These are phyloP conservation scores for Rhizopogon salebrosus DNA, from an alignment of 768 basidiomycete species.

Conservation along the genomic window DNA sequence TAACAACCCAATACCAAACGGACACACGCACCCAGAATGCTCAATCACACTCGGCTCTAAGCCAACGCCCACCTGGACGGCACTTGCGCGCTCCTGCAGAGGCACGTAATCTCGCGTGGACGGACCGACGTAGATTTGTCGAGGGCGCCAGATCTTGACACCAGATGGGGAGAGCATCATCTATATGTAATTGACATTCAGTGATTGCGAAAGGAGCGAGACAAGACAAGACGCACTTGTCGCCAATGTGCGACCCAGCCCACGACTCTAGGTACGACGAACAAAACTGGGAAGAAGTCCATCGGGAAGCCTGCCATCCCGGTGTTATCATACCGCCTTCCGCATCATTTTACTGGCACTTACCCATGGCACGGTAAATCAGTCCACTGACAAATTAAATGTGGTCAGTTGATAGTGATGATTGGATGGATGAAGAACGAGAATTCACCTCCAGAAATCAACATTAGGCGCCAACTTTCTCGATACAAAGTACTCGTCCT, in stretches of 20 bases:
- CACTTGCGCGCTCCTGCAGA: conserved; percentile 47
- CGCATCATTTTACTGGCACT: conserved; percentile 13
- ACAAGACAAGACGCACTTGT: conserved; percentile 43
- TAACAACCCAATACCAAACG: neutral
- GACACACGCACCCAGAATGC: conserved; percentile 68
- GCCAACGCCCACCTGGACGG: conserved; percentile 44
- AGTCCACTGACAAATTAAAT: conserved; percentile 49
- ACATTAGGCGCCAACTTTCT: conserved; percentile 85
- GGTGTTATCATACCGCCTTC: neutral
- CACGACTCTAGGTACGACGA: conserved; percentile 87
- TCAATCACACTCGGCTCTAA: conserved; percentile 57
- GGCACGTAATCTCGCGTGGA: conserved; percentile 71
- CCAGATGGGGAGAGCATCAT: conserved; percentile 90
- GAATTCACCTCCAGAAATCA: conserved; percentile 66
- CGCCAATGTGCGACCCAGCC: conserved; percentile 95
- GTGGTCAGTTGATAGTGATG: neutral
- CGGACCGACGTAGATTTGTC: conserved; percentile 80
- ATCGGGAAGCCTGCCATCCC: conserved; percentile 72
- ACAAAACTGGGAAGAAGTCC: conserved; percentile 92
- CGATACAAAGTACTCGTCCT: conserved; percentile 84
- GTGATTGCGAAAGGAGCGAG: neutral
- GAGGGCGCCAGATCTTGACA: conserved; percentile 91
- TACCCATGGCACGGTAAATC: conserved; percentile 91
- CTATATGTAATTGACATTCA: conserved; percentile 29
- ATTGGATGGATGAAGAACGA: neutral